Evolutionary conservation across 306 rosid species (phyloP).

Genomic region (Potentilla sterilis): DNA sequence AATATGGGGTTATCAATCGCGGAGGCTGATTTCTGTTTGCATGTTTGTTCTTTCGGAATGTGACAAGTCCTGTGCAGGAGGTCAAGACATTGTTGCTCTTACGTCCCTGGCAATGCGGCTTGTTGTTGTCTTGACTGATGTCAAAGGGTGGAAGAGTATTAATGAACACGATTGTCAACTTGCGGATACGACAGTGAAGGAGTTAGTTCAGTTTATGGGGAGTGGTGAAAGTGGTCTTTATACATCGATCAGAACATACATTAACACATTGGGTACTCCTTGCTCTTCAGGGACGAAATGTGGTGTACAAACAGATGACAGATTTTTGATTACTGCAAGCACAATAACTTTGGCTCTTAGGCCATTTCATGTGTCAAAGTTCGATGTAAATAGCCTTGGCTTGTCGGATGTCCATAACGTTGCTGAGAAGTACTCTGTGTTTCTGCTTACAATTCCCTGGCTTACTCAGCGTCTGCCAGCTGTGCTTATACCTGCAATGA

Average conservation of each 20-base stretch:
- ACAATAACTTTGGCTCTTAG: constrained; percentile 80
- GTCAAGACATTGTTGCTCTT: constrained; percentile 47
- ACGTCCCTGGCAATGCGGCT: constrained; percentile 77
- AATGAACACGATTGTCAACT: constrained; percentile 35
- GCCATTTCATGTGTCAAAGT: constrained; percentile 57
- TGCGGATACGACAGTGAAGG: constrained; percentile 59
- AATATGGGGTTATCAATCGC: constrained; percentile 75
- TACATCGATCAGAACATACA: constrained; percentile 61
- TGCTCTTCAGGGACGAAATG: constrained; percentile 35
- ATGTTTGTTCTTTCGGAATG: constrained; percentile 66
- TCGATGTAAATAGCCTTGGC: constrained; percentile 35
- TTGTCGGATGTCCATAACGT: constrained; percentile 46
- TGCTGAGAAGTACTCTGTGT: constrained; percentile 58
- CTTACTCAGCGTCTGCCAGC: constrained; percentile 69
- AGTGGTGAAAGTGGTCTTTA: constrained; percentile 61
- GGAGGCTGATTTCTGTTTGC: constrained; percentile 59
- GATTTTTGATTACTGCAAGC: constrained; percentile 74
- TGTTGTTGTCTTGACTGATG: constrained; percentile 76
- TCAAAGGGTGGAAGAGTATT: constrained; percentile 73
- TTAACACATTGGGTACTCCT: constrained; percentile 45
- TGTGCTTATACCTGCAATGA: constrained; percentile 77
- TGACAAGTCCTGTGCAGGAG: constrained; percentile 36
- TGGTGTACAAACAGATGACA: constrained; percentile 50
- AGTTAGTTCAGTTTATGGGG: constrained; percentile 65
- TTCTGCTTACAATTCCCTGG: constrained; percentile 74